Conservation (phyloP, 345 rosid species). For the Cardiospermum halicacabum region DNA sequence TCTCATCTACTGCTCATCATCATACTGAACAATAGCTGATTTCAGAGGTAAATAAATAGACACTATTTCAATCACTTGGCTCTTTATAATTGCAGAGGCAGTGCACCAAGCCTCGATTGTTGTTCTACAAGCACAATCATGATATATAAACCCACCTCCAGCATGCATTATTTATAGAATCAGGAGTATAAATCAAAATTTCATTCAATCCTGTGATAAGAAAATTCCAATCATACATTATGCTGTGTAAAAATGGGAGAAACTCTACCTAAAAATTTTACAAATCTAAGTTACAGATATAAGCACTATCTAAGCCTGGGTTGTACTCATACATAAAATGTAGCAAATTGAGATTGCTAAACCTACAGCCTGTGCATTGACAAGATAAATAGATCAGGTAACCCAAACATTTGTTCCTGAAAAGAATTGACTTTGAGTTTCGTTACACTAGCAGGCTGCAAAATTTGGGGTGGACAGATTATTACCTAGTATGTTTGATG, state of each 20-base stretch:
- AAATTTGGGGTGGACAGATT: conserved; percentile 12
- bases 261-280: conserved; percentile 18
- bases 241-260: background rate
- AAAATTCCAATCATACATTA: background rate
- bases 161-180: too few species aligned
- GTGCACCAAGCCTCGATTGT: too few species aligned
- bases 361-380: conserved; percentile 8
- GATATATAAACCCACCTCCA: too few species aligned
- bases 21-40: background rate
- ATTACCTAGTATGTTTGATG: conserved; percentile 10
- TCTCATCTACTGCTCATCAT: background rate
- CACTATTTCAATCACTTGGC: too few species aligned
- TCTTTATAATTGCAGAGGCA: too few species aligned
- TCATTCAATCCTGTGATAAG: too few species aligned
- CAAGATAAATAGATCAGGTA: background rate
- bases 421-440: conserved; percentile 8
- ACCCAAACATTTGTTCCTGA: conserved; percentile 19
- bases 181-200: too few species aligned
- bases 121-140: too few species aligned
- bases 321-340: background rate
- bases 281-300: conserved; percentile 13
- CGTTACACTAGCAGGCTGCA: conserved; percentile 24
- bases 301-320: conserved; percentile 1
- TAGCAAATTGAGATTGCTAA: background rate
- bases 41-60: too few species aligned